Conservation (phyloP, 805 yeast species). For the Barnettozyma botsteinii region DNA sequence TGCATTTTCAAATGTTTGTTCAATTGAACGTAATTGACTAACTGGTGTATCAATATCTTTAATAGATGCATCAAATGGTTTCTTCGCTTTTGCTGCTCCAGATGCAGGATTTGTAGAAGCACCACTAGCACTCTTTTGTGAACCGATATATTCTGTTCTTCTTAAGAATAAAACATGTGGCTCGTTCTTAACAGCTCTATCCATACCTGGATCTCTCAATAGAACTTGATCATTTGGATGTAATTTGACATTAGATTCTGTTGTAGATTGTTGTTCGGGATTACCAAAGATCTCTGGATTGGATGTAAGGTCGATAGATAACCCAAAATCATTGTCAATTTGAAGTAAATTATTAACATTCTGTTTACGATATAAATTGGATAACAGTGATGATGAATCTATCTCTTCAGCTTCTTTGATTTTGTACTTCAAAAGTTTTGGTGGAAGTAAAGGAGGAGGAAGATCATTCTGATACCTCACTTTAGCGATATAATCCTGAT, state of each 20-base stretch:
- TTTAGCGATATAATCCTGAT: slow-evolving; percentile 76
- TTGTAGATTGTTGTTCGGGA: slow-evolving; percentile 1
- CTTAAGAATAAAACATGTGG: slow-evolving; percentile 70
- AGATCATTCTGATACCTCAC: slow-evolving; percentile 78
- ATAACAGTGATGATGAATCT: slow-evolving; percentile 50
- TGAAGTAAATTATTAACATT: slow-evolving; percentile 59
- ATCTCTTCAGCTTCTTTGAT: slow-evolving; percentile 35
- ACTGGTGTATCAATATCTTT: slow-evolving; percentile 45
- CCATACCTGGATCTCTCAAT: slow-evolving; percentile 69
- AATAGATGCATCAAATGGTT: neutral
- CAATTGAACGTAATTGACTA: slow-evolving; percentile 62
- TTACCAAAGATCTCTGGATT: slow-evolving; percentile 65
- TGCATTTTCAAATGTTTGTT: slow-evolving; percentile 66
- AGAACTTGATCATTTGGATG: slow-evolving; percentile 76
- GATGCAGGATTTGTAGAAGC: slow-evolving; percentile 13
- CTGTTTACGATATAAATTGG: slow-evolving; percentile 64
- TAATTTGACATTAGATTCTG: slow-evolving; percentile 35
- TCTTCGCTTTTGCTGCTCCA: slow-evolving; percentile 13
- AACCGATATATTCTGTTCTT: slow-evolving; percentile 80
- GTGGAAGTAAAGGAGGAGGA: slow-evolving; percentile 92
- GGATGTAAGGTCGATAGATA: slow-evolving; percentile 67
- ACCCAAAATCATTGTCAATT: slow-evolving; percentile 60
- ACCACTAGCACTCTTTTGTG: slow-evolving; percentile 15
- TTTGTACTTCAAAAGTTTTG: slow-evolving; percentile 63
- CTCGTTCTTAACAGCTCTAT: slow-evolving; percentile 30